Evolutionary conservation across 2,329 filamentous ascomycete species (phyloP).

Genomic region (Cladosporium colombiae): DNA sequence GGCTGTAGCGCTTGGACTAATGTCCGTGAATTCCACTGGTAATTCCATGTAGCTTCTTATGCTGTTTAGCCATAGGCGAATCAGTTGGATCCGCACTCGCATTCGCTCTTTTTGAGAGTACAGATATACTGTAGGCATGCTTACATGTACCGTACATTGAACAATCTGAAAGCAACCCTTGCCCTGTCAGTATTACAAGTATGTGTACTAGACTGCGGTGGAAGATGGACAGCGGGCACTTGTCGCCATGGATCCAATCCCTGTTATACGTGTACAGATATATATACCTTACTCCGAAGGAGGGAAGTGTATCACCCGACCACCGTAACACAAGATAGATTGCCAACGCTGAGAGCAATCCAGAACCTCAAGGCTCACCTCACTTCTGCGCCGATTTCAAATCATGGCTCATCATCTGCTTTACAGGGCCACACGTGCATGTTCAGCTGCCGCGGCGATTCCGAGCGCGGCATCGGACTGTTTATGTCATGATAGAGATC

Average conservation of each 20-base stretch:
- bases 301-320: too few relatives aligned
- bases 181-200: background rate
- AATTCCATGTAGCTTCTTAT: background rate
- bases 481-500: background rate
- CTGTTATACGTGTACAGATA: too few relatives aligned
- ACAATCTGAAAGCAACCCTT: accelerated
- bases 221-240: background rate
- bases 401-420: too few relatives aligned
- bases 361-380: too few relatives aligned
- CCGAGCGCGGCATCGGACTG: background rate
- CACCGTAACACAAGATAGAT: too few relatives aligned
- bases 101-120: background rate
- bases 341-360: too few relatives aligned
- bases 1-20: background rate
- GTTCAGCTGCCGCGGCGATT: too few relatives aligned
- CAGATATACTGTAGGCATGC: background rate
- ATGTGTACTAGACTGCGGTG: background rate
- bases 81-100: background rate
- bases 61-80: background rate
- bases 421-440: too few relatives aligned
- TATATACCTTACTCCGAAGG: too few relatives aligned
- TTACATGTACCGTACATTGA: background rate
- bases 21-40: background rate
- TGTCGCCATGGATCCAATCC: too few relatives aligned
- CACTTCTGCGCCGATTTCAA: too few relatives aligned